Percentiles rank a stretch among this genome's conserved stretches.
Conservation (phyloP, 164 flowering plant species). For the Stephania japonica region DNA sequence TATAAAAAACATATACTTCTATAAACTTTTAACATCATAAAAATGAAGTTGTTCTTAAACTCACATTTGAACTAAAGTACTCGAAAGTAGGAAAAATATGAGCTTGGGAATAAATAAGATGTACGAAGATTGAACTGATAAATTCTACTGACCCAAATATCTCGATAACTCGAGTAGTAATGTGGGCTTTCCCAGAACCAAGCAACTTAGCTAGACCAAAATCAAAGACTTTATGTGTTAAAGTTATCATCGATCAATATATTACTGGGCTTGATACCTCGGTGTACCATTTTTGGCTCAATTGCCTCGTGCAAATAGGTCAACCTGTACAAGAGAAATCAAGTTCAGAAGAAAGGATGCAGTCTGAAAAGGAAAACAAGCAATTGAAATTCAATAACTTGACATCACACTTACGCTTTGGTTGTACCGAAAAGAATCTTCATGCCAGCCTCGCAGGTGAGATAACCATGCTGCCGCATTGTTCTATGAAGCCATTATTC, state of each 20-base stretch:
- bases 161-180: constrained; percentile 90
- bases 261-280: constrained; percentile 90
- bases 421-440: constrained; percentile 84
- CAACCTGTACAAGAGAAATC: constrained; percentile 41
- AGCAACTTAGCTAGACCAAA: constrained; percentile 88
- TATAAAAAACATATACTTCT: too few species aligned
- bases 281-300: constrained; percentile 86
- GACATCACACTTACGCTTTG: constrained; percentile 59
- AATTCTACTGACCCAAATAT: constrained; percentile 61
- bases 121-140: too few species aligned
- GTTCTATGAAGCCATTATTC: constrained; percentile 93
- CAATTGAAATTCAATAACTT: background rate
- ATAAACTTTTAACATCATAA: too few species aligned
- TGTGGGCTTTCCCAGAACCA: constrained; percentile 81
- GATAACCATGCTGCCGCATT: constrained; percentile 68
- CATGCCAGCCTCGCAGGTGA: constrained; percentile 88
- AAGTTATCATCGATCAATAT: constrained; percentile 78
- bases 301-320: constrained; percentile 90
- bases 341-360: background rate
- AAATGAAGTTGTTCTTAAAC: too few species aligned
- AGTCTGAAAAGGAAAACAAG: background rate
- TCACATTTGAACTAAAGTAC: too few species aligned
- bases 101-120: background rate
- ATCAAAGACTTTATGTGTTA: constrained; percentile 81
- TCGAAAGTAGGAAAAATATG: background rate